phyloP scores from a whole-genome alignment of 2,329 filamentous ascomycete genomes.

The Ophiocordyceps camponoti-rufipedis region DNA sequence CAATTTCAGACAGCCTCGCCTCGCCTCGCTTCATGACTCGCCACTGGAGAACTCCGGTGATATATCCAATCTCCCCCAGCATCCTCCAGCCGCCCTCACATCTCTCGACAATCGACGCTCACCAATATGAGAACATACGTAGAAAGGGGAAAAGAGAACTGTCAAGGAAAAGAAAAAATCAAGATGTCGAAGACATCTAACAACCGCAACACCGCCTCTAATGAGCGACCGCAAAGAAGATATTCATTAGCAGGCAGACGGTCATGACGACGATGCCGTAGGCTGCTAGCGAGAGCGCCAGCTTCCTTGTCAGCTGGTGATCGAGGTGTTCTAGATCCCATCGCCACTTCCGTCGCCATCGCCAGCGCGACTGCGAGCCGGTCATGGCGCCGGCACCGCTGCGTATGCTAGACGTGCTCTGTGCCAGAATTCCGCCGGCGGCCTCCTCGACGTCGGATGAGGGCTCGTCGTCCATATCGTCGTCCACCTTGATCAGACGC shows the following conservation, averaged over 20 bases:
- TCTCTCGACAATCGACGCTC: not conserved
- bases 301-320: constrained; percentile 46
- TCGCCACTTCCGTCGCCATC: constrained; percentile 37
- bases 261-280: constrained; percentile 85
- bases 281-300: constrained; percentile 57
- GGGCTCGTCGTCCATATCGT: constrained; percentile 49
- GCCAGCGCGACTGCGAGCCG: constrained; percentile 19
- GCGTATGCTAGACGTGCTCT: constrained; percentile 25
- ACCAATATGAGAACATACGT: not conserved
- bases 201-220: constrained; percentile 14
- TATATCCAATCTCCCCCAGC: not conserved
- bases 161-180: not conserved
- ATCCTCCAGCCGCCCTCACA: not conserved
- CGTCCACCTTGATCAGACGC: constrained; percentile 74
- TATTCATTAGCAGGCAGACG: constrained; percentile 71
- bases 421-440: constrained; percentile 18
- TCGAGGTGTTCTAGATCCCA: constrained; percentile 47
- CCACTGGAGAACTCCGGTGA: not conserved
- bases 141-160: not conserved
- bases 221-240: constrained; percentile 54
- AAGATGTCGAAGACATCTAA: not conserved
- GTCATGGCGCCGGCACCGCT: constrained; percentile 17
- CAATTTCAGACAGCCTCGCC: not conserved
- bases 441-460: constrained; percentile 32
- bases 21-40: not conserved